These are phyloP conservation scores for Penicillium rolfsii DNA, from an alignment of 2,329 filamentous ascomycete species.

Conservation along the genomic window DNA sequence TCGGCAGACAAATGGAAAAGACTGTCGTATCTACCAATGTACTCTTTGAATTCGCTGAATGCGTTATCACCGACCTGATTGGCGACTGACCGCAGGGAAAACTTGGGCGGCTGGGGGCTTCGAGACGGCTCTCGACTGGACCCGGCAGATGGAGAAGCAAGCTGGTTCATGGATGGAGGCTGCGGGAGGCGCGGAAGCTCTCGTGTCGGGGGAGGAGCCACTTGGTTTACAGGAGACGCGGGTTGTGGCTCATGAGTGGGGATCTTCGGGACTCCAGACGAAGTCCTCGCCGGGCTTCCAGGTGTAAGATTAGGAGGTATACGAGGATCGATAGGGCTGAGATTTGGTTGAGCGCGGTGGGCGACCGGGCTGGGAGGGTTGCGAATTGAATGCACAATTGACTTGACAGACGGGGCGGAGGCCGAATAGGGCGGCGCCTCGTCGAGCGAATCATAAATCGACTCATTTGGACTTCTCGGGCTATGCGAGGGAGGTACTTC, in stretches of 20 bases:
- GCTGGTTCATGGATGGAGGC: conserved; percentile 7
- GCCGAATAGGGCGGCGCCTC: conserved; percentile 37
- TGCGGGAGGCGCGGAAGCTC: conserved; percentile 17
- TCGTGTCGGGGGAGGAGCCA: conserved; percentile 18
- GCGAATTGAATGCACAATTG: conserved; percentile 32
- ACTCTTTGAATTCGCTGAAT: conserved; percentile 68
- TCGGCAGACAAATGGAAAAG: conserved; percentile 80
- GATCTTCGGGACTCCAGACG: conserved; percentile 15
- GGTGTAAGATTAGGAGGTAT: conserved; percentile 30
- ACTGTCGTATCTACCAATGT: conserved; percentile 73
- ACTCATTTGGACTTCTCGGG: conserved; percentile 16
- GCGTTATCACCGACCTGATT: conserved; percentile 64
- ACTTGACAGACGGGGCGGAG: conserved; percentile 30
- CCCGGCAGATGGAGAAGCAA: conserved; percentile 21
- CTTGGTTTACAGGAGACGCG: conserved; percentile 7
- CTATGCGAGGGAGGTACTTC: conserved; percentile 20
- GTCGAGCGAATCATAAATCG: conserved; percentile 31
- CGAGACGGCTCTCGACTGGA: conserved; percentile 23
- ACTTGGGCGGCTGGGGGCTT: conserved; percentile 35
- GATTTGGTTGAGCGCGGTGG: conserved; percentile 21
- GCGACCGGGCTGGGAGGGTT: conserved; percentile 30
- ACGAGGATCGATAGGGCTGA: conserved; percentile 32
- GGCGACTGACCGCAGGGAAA: conserved; percentile 42
- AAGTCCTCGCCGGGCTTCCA: conserved; percentile 25
- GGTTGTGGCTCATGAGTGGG: conserved; percentile 10